Evolutionary conservation across 2,329 filamentous ascomycete species (phyloP).

Genomic region (Rhinocladiella similis): DNA sequence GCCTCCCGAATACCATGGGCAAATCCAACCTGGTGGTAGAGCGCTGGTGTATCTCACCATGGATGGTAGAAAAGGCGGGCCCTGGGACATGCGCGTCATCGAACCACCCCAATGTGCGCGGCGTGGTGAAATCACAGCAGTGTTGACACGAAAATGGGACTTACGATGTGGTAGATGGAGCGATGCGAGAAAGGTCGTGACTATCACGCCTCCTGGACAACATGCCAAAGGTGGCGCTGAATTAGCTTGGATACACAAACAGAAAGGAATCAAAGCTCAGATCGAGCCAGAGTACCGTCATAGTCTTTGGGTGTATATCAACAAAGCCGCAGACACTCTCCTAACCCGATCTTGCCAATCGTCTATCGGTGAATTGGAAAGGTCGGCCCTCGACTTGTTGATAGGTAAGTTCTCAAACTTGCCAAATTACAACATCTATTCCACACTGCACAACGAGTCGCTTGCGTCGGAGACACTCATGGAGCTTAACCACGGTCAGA

Average conservation of each 20-base stretch:
- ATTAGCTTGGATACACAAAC: neutral
- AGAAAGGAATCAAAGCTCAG: neutral
- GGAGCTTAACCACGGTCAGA: constrained; percentile 17
- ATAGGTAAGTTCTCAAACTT: neutral
- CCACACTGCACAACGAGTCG: neutral
- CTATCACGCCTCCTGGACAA: neutral
- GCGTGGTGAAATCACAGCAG: neutral
- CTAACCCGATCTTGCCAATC: neutral
- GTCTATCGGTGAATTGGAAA: neutral
- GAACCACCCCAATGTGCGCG: neutral
- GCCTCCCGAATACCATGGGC: neutral
- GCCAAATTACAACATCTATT: constrained; percentile 4
- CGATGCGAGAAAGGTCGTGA: neutral
- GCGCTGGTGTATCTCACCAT: neutral
- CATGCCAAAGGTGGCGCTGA: neutral
- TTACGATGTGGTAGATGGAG: neutral
- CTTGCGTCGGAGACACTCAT: constrained; percentile 2
- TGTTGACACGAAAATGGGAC: neutral
- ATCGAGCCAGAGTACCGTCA: neutral
- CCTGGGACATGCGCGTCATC: neutral
- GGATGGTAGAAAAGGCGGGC: neutral
- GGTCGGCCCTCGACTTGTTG: neutral
- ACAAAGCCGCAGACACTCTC: neutral
- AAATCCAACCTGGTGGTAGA: neutral
- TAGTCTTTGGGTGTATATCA: neutral